phyloP scores from a whole-genome alignment of 2,329 filamentous ascomycete genomes.

The Gaeumannomyces sp. region DNA sequence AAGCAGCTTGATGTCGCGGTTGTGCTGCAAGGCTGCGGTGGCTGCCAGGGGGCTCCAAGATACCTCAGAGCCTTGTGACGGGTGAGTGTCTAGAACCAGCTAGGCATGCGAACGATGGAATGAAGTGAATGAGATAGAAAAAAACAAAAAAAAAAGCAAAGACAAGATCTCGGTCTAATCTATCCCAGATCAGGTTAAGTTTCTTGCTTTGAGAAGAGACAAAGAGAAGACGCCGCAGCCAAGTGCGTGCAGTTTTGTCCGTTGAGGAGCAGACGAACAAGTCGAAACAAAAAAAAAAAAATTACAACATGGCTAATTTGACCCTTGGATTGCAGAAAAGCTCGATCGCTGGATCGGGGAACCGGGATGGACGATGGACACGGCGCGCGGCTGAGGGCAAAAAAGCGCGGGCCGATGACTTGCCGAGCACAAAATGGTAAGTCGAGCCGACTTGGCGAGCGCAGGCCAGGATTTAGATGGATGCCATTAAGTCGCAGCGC shows the following conservation, averaged over 20 bases:
- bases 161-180: not conserved
- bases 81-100: not conserved
- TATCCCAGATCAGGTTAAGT: not conserved
- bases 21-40: not conserved
- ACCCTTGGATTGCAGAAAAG: not conserved
- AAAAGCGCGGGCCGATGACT: not conserved
- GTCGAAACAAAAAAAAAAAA: not conserved
- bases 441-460: not conserved
- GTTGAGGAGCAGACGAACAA: no score
- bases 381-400: not conserved
- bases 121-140: not conserved
- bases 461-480: not conserved
- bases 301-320: not conserved
- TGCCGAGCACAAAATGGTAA: not conserved
- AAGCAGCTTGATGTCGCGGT: not conserved
- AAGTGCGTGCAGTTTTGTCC: no score
- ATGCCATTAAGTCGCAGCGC: not conserved
- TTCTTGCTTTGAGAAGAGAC: constrained; percentile 1
- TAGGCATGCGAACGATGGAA: not conserved
- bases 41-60: no score
- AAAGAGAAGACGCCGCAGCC: not conserved
- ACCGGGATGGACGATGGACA: not conserved
- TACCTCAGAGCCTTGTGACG: not conserved
- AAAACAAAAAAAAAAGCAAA: not conserved
- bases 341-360: not conserved